Conservation (phyloP, 192 early-diverging fungal species). For the Glomus cerebriforme region DNA sequence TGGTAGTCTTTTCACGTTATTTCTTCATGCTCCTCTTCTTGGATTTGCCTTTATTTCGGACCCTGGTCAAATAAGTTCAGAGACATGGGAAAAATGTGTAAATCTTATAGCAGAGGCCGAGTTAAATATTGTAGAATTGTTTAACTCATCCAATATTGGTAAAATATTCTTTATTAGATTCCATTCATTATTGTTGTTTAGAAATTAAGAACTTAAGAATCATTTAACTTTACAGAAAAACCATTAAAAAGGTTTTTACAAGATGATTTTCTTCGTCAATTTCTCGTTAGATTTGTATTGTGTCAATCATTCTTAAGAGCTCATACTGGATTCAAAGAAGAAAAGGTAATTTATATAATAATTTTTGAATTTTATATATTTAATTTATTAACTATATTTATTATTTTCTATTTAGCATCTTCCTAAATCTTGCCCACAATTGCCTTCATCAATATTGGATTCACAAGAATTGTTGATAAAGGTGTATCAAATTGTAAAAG, state of each 20-base stretch:
- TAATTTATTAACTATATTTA: background rate
- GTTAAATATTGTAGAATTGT: conserved; percentile 55
- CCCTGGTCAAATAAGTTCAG: conserved; percentile 57
- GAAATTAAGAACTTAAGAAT: background rate
- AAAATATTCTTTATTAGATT: background rate
- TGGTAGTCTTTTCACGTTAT: conserved; percentile 93
- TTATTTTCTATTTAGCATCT: conserved; percentile 54
- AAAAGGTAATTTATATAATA: conserved; percentile 48
- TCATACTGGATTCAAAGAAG: conserved; percentile 63
- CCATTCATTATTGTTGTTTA: background rate
- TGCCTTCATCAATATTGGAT: conserved; percentile 60
- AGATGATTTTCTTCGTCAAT: conserved; percentile 91
- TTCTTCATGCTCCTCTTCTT: conserved; percentile 87
- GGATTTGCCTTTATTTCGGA: conserved; percentile 86
- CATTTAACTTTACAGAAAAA: conserved; percentile 38
- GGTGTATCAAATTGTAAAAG: conserved; percentile 50
- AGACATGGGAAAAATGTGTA: conserved; percentile 73
- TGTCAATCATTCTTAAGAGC: conserved; percentile 67
- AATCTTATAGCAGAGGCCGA: conserved; percentile 54
- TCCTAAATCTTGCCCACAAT: conserved; percentile 63
- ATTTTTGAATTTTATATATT: background rate
- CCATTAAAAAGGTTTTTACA: conserved; percentile 70
- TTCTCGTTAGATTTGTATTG: conserved; percentile 83
- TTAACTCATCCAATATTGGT: conserved; percentile 43
- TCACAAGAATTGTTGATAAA: conserved; percentile 62